phyloP scores from a whole-genome alignment of 805 yeast species.

The Pichia ethanolica region DNA sequence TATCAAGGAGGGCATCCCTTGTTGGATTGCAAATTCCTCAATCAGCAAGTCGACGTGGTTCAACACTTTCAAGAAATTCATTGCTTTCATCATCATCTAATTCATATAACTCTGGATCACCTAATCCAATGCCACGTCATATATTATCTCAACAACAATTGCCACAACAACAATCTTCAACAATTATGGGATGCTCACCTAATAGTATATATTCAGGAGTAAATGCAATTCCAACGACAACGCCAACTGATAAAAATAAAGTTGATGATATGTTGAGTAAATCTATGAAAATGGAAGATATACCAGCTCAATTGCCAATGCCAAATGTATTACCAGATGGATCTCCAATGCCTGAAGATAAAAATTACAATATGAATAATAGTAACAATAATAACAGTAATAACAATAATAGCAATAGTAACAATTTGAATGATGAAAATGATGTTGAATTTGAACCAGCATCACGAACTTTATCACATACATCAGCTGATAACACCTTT shows the following conservation, averaged over 20 bases:
- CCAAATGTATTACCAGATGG: conserved; percentile 34
- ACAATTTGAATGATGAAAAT: neutral
- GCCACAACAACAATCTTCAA: neutral
- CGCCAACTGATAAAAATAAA: neutral
- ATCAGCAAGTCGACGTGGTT: conserved; percentile 1
- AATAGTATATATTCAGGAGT: neutral
- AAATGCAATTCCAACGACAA: neutral
- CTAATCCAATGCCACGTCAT: neutral
- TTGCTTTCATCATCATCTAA: neutral
- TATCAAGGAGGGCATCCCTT: conserved; percentile 16
- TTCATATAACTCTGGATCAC: neutral
- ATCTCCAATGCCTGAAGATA: neutral
- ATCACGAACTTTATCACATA: neutral
- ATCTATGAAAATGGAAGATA: conserved; percentile 9
- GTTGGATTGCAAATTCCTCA: neutral
- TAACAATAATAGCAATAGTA: neutral
- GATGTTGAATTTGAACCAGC: neutral
- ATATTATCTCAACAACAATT: neutral
- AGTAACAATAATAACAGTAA: neutral
- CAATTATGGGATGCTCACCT: neutral
- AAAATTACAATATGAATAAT: neutral
- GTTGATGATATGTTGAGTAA: neutral
- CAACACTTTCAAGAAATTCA: conserved; percentile 3
- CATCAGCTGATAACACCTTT: neutral
- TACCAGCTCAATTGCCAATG: conserved; percentile 52